These are phyloP conservation scores for Phytophthora sp. DNA, from an alignment of 352 stramenopile genomes.

Conservation along the genomic window DNA sequence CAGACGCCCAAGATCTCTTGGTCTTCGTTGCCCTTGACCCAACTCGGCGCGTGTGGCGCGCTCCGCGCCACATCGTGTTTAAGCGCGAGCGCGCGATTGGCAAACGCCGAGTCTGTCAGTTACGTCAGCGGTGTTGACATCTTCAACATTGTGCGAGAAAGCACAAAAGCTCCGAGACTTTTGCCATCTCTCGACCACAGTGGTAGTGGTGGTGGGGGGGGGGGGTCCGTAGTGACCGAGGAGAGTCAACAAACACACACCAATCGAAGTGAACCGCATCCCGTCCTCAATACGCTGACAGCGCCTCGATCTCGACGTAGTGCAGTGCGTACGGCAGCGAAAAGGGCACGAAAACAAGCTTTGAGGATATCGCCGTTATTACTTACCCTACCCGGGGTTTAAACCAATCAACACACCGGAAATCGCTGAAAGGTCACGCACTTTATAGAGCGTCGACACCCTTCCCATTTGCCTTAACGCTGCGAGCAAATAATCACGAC, in stretches of 20 bases:
- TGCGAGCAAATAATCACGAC: slow-evolving; percentile 4
- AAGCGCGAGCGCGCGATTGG: slow-evolving; percentile 14
- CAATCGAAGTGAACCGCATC: neutral
- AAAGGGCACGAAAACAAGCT: slow-evolving; percentile 5
- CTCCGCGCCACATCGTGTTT: slow-evolving; percentile 23
- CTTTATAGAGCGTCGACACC: slow-evolving; percentile 6
- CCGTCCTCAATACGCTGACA: neutral
- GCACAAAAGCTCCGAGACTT: slow-evolving; percentile 2
- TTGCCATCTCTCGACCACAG: neutral
- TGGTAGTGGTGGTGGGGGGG: no score
- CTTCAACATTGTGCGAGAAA: slow-evolving; percentile 19
- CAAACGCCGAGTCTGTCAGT: slow-evolving; percentile 20
- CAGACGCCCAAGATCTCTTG: slow-evolving; percentile 30
- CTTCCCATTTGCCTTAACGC: slow-evolving; percentile 5
- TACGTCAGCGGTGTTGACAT: slow-evolving; percentile 14
- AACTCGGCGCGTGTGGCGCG: no score
- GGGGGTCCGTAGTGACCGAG: neutral
- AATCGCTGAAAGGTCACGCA: neutral
- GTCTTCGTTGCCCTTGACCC: slow-evolving; percentile 8
- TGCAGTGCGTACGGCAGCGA: slow-evolving; percentile 4
- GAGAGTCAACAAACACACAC: neutral
- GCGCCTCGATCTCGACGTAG: neutral
- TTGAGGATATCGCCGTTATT: neutral
- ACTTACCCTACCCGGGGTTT: neutral
- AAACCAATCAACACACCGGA: neutral